Percentiles rank a stretch among this genome's conserved stretches.
phyloP scores from a whole-genome alignment of 108 stramenopile genomes.

The Fragilaria radians region DNA sequence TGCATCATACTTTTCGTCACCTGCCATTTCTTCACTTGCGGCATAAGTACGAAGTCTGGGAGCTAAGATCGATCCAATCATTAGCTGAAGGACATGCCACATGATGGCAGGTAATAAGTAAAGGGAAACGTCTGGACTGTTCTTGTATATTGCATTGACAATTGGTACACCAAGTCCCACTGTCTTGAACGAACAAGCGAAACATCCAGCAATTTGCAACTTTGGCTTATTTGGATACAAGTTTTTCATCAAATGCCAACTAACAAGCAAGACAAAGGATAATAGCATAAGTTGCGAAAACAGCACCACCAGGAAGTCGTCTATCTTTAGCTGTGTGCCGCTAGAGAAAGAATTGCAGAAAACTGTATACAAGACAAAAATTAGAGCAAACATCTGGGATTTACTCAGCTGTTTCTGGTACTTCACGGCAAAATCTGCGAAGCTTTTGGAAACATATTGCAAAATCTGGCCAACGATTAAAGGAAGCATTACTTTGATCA shows the following conservation, averaged over 20 bases:
- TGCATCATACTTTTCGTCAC: too few species aligned
- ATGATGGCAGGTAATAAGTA: slow-evolving; percentile 64
- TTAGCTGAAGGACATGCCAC: slow-evolving; percentile 66
- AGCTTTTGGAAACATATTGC: slow-evolving; percentile 29
- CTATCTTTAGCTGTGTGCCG: slow-evolving; percentile 19
- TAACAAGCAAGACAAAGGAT: slow-evolving; percentile 29
- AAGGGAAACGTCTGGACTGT: slow-evolving; percentile 29
- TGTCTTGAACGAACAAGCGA: slow-evolving; percentile 63
- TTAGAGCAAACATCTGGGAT: slow-evolving; percentile 38
- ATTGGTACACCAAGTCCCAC: slow-evolving; percentile 68
- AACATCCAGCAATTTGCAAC: slow-evolving; percentile 57
- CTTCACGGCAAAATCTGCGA: slow-evolving; percentile 31
- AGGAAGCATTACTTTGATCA: slow-evolving; percentile 43
- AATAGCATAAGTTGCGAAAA: slow-evolving; percentile 32
- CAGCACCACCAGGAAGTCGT: slow-evolving; percentile 47
- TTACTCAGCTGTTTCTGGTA: slow-evolving; percentile 44
- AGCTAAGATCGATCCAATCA: slow-evolving; percentile 47
- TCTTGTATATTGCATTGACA: slow-evolving; percentile 58
- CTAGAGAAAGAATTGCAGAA: slow-evolving; percentile 49
- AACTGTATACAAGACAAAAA: slow-evolving; percentile 58
- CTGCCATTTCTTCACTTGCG: too few species aligned
- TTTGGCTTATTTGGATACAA: slow-evolving; percentile 36
- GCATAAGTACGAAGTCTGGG: slow-evolving; percentile 30
- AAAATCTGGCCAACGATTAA: slow-evolving; percentile 45
- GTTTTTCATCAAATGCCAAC: slow-evolving; percentile 30